Evolutionary conservation across 768 basidiomycete genomes (phyloP).

Genomic region (Serendipita vermifera): DNA sequence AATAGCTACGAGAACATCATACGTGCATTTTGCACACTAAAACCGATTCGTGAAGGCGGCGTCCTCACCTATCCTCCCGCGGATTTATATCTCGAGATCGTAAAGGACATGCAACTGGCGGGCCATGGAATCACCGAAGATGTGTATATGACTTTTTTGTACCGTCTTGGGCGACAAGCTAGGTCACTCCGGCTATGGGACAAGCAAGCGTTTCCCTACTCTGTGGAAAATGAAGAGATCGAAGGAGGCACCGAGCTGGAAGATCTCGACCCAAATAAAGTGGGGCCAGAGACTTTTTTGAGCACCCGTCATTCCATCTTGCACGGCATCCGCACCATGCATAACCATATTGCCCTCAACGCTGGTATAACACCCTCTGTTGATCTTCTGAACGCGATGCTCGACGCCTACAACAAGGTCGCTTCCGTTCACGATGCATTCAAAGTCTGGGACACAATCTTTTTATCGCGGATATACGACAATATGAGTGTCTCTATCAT

Average conservation of each 20-base stretch:
- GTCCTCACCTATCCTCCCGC: constrained; percentile 24
- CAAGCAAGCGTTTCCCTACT: constrained; percentile 3
- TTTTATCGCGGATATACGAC: constrained; percentile 43
- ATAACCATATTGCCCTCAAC: constrained; percentile 69
- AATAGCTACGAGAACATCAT: constrained; percentile 53
- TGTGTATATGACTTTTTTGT: constrained; percentile 57
- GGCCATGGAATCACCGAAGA: constrained; percentile 44
- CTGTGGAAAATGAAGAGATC: not conserved
- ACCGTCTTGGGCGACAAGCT: constrained; percentile 18
- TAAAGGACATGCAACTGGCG: constrained; percentile 63
- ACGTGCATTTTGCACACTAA: constrained; percentile 45
- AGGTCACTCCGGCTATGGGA: constrained; percentile 2
- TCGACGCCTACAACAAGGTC: constrained; percentile 79
- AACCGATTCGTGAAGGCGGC: constrained; percentile 17
- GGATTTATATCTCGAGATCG: constrained; percentile 56
- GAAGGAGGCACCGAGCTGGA: constrained; percentile 3
- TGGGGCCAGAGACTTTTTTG: not conserved
- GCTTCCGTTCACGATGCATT: constrained; percentile 58
- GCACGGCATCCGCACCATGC: constrained; percentile 44
- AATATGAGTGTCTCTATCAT: constrained; percentile 65
- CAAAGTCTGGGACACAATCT: constrained; percentile 68
- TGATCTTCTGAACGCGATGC: constrained; percentile 66
- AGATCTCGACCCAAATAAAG: not conserved
- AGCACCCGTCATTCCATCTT: constrained; percentile 3
- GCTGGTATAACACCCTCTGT: constrained; percentile 59